phyloP scores from a whole-genome alignment of 2,329 filamentous ascomycete species.

The Aspergillus fischeri region DNA sequence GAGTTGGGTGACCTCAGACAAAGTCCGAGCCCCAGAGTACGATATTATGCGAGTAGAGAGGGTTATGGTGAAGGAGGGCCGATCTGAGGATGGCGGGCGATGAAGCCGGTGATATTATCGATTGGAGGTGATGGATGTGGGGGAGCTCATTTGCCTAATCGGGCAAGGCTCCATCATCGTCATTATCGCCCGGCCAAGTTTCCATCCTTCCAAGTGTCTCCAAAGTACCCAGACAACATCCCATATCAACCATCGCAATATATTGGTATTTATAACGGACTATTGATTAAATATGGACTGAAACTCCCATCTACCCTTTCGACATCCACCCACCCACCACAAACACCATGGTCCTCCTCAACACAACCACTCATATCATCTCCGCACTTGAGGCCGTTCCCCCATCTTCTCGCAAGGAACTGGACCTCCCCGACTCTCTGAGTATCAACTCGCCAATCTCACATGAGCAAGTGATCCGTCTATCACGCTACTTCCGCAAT shows the following conservation, averaged over 20 bases:
- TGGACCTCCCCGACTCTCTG: constrained; percentile 31
- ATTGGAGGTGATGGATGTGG: neutral
- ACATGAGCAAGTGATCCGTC: constrained; percentile 38
- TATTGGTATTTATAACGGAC: neutral
- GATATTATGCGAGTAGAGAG: neutral
- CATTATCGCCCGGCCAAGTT: neutral
- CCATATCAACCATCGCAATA: neutral
- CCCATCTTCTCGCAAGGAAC: constrained; percentile 24
- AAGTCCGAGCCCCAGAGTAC: neutral
- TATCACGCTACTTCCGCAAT: constrained; percentile 29
- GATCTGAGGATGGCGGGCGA: constrained; percentile 2
- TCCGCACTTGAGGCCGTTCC: constrained; percentile 37
- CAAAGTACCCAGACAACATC: too few species aligned
- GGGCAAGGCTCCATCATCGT: neutral
- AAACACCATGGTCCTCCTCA: constrained; percentile 40
- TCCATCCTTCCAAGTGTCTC: neutral
- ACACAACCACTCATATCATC: constrained; percentile 37
- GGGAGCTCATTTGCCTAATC: constrained; percentile 5
- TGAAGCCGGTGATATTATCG: constrained; percentile 4
- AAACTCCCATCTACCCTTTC: neutral
- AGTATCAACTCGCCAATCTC: constrained; percentile 35
- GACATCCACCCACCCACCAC: neutral
- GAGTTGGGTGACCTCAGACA: constrained; percentile 12
- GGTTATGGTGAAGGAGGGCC: constrained; percentile 1
- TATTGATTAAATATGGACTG: neutral